A percentile compares a stretch with the other conserved stretches of the same genome.
These are phyloP conservation scores for Fusarium tanahbumbuense DNA, from an alignment of 2,329 filamentous ascomycete species.

Conservation along the genomic window DNA sequence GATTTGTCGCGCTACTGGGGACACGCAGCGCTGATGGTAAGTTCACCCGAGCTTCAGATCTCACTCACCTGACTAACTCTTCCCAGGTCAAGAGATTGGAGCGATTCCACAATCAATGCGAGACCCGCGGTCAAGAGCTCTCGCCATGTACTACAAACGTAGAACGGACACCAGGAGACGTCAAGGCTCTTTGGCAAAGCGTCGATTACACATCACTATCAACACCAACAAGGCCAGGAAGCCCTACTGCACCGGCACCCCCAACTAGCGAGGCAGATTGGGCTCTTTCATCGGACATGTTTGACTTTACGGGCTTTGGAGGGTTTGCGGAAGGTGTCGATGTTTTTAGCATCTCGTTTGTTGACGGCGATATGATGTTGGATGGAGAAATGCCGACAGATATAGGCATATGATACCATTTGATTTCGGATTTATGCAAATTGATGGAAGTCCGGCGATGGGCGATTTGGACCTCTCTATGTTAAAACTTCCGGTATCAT, in stretches of 20 bases:
- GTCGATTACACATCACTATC: conserved; percentile 18
- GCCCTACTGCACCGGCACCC: neutral
- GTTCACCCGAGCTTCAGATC: fast-evolving
- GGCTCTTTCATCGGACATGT: conserved; percentile 9
- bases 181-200: conserved; percentile 22
- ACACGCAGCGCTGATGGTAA: conserved; percentile 19
- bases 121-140: conserved; percentile 9
- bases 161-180: conserved; percentile 1
- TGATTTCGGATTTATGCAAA: too few species aligned
- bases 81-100: conserved; percentile 10
- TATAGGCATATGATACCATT: neutral
- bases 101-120: conserved; percentile 12
- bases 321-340: conserved; percentile 22
- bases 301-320: conserved; percentile 16
- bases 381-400: neutral
- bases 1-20: conserved; percentile 14
- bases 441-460: too few species aligned
- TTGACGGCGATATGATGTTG: conserved; percentile 18
- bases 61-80: fast-evolving
- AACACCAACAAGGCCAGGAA: conserved; percentile 16
- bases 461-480: too few species aligned
- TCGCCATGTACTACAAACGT: conserved; percentile 7
- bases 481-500: too few species aligned
- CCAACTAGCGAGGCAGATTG: neutral
- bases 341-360: conserved; percentile 20